Evolutionary conservation across 768 basidiomycete species (phyloP), one percentile per base, ranked within the genome.

Genomic region (Lactifluus pinguis): DNA sequence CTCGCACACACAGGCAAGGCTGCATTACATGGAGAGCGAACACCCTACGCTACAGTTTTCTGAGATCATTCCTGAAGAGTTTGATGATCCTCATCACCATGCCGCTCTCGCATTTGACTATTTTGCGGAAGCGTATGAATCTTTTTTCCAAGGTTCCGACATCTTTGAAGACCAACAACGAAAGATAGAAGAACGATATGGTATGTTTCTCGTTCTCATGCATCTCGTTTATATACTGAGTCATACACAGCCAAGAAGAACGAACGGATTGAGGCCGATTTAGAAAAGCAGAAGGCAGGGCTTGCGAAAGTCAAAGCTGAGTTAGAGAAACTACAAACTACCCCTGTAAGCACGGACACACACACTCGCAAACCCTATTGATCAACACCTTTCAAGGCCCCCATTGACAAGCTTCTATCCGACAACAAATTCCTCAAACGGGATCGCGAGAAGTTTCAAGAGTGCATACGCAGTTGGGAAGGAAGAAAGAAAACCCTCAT

Each of bases 381-480:
- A 21, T 29, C 53, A 53, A 67, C 39, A 48, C 42, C 3, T n/a
- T 41, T 11, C 30, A 42, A 71, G 71, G 65, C 85, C 11, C 85
- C 85, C 17, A 75, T 88, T 4, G 76, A 80, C 53, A 82, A 85
- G 61, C 76, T 89, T 21, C 77, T 83, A 68, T 80, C 81, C 42
- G 79, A 82, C 47, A 82, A 86, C 60, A 79, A 80, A 3, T 76
- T 84, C 45, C 77, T 92, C 50, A 81, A 81, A 63, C 79, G 79
- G 25, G 93, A 97, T 70, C 79, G 82, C 69, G 80, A 86, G 60
- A 93, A 92, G 71, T 86, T 91, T 64, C 83, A 85, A 66, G 83
- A 84, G 62, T 86, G 87, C 57, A 77, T 91, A 3, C 79, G 83
- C 49, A 82, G 86, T 39, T 85, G 85, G 60, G 86, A 87, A 71